Evolutionary conservation across 2,329 filamentous ascomycete genomes (phyloP).

Genomic region (Macrophomina pseudophaseolina): DNA sequence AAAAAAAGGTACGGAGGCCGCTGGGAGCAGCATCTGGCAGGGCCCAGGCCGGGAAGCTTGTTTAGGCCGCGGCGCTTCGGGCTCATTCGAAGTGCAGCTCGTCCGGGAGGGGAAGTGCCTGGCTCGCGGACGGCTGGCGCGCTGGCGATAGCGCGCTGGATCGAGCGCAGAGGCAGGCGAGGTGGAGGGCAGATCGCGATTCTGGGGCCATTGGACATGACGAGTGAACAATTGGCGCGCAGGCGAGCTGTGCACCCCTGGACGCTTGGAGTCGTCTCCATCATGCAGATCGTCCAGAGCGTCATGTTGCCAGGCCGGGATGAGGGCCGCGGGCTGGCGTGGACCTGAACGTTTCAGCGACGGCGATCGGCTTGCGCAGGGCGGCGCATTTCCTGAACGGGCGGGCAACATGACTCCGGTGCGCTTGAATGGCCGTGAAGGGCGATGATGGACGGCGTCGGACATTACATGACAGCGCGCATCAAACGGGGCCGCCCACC

Average conservation of each 20-base stretch:
- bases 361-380: neutral
- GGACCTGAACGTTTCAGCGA: constrained; percentile 5
- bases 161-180: constrained; percentile 5
- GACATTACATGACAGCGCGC: constrained; percentile 18
- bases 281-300: constrained; percentile 11
- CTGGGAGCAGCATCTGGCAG: constrained; percentile 3
- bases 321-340: constrained; percentile 9
- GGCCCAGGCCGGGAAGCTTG: constrained; percentile 14
- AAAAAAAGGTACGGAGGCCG: neutral
- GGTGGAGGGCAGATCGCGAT: constrained; percentile 15
- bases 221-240: constrained; percentile 12
- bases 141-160: constrained; percentile 4
- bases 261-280: constrained; percentile 8
- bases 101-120: neutral
- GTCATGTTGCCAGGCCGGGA: neutral
- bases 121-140: neutral
- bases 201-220: constrained; percentile 2
- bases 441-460: constrained; percentile 12
- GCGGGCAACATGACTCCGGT: constrained; percentile 4
- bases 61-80: constrained; percentile 7
- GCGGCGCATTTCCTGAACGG: constrained; percentile 8
- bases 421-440: constrained; percentile 5
- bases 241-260: constrained; percentile 23
- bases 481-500: constrained; percentile 9
- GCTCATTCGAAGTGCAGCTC: neutral